These are phyloP conservation scores for Sporothrix schenckii DNA, from an alignment of 2,329 filamentous ascomycete genomes.

Conservation along the genomic window DNA sequence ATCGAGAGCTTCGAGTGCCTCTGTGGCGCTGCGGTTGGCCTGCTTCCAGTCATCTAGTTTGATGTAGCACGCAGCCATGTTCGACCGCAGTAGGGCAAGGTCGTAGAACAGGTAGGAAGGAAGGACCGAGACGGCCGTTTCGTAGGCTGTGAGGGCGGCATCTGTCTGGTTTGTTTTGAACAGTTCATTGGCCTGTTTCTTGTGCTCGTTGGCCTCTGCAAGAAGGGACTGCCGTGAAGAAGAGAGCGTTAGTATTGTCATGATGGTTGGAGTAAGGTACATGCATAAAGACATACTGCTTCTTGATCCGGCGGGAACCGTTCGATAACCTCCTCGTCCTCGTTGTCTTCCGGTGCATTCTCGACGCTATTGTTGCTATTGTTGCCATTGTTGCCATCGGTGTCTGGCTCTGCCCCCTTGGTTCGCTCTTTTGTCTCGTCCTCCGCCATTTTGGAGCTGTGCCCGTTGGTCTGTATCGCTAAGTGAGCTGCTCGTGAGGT, in stretches of 20 bases:
- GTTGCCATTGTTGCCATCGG: constrained; percentile 17
- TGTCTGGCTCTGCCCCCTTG: background rate
- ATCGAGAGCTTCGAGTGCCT: constrained; percentile 73
- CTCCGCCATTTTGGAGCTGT: background rate
- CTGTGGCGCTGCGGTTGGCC: constrained; percentile 72
- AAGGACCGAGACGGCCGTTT: constrained; percentile 74
- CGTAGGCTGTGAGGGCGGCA: constrained; percentile 80
- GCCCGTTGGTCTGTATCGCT: background rate
- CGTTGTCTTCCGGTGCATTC: constrained; percentile 38
- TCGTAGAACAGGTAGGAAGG: constrained; percentile 88
- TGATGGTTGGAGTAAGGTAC: no score
- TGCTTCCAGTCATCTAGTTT: constrained; percentile 86
- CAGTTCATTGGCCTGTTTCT: constrained; percentile 75
- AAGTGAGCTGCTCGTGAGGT: background rate
- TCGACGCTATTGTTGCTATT: constrained; percentile 32
- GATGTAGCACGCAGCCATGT: constrained; percentile 85
- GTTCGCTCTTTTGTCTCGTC: background rate
- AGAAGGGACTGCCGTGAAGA: constrained; percentile 58
- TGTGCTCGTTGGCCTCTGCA: constrained; percentile 70
- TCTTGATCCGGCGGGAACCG: constrained; percentile 60
- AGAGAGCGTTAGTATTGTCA: background rate
- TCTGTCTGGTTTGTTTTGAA: constrained; percentile 73
- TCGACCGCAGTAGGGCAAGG: constrained; percentile 81
- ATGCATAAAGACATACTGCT: constrained; percentile 37
- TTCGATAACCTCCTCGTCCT: constrained; percentile 38